These are phyloP conservation scores for Suhomyces chickasaworum DNA, from an alignment of 1,139 yeast species.

Conservation along the genomic window DNA sequence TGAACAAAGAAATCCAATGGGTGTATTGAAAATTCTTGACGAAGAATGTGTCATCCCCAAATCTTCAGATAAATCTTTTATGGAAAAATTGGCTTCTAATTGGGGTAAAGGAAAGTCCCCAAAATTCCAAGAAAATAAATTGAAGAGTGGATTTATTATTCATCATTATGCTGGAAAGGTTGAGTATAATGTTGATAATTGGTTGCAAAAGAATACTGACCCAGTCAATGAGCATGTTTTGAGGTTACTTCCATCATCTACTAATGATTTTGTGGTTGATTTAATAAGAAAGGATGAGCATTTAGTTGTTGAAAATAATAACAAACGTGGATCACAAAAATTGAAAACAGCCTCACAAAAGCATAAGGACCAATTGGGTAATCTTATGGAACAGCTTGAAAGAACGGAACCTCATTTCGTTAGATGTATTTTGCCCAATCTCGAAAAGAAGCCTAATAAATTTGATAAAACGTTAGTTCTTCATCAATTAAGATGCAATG, in stretches of 20 bases:
- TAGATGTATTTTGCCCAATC: conserved; percentile 92
- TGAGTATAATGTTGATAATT: conserved; percentile 86
- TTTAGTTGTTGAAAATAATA: conserved; percentile 10
- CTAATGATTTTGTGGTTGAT: conserved; percentile 47
- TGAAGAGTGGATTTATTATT: conserved; percentile 69
- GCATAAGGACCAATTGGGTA: conserved; percentile 78
- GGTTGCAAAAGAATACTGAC: conserved; percentile 95
- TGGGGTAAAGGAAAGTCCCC: conserved; percentile 59
- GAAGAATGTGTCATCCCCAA: conserved; percentile 97
- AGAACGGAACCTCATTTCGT: conserved; percentile 95
- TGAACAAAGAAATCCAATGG: conserved; percentile 76
- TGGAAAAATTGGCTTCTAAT: conserved; percentile 70
- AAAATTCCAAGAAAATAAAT: conserved; percentile 73
- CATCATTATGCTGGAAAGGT: conserved; percentile 96
- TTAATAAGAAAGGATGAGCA: conserved; percentile 31
- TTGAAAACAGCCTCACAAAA: conserved; percentile 85
- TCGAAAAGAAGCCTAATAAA: conserved; percentile 64
- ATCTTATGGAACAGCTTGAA: conserved; percentile 71
- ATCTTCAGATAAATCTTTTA: conserved; percentile 79
- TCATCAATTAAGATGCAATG: conserved; percentile 92
- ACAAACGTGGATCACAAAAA: conserved; percentile 21
- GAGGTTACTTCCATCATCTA: conserved; percentile 56
- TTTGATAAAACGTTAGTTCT: conserved; percentile 79
- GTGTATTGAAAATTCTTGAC: conserved; percentile 84
- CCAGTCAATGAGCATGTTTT: conserved; percentile 82